Conservation (phyloP, 1,284 basidiomycete genomes). For the Ustilago xerochloae region DNA sequence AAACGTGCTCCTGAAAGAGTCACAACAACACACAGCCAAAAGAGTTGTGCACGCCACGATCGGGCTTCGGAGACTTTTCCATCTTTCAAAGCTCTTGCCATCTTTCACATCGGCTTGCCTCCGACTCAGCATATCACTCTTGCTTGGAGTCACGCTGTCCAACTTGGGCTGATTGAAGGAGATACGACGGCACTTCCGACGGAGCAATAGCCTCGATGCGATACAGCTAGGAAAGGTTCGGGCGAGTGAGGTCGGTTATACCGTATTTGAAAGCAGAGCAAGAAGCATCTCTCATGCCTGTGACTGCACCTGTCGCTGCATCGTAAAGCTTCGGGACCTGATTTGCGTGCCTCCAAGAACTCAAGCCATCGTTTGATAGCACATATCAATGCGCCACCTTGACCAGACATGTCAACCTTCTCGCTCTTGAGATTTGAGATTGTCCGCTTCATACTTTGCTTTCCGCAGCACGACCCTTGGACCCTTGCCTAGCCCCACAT, state of each 20-base stretch:
- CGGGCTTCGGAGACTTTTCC: not conserved
- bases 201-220: no score
- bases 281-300: slow-evolving; percentile 1
- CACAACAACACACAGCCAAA: not conserved
- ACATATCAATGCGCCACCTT: not conserved
- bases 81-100: not conserved
- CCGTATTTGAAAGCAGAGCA: no score
- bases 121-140: no score
- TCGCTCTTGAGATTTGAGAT: no score
- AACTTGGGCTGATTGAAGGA: no score
- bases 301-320: not conserved
- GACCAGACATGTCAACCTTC: not conserved
- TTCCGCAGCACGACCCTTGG: not conserved
- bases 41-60: not conserved
- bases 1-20: not conserved
- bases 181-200: no score
- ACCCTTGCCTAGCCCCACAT: not conserved
- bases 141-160: no score
- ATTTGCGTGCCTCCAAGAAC: not conserved
- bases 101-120: not conserved
- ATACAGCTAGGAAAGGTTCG: no score
- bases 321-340: not conserved
- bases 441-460: not conserved
- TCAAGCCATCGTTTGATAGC: not conserved
- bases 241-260: no score